Evolutionary conservation across 192 early-diverging fungal genomes (phyloP), one percentile per base, ranked within the genome.

Genomic region (Chytriomyces confervae): DNA sequence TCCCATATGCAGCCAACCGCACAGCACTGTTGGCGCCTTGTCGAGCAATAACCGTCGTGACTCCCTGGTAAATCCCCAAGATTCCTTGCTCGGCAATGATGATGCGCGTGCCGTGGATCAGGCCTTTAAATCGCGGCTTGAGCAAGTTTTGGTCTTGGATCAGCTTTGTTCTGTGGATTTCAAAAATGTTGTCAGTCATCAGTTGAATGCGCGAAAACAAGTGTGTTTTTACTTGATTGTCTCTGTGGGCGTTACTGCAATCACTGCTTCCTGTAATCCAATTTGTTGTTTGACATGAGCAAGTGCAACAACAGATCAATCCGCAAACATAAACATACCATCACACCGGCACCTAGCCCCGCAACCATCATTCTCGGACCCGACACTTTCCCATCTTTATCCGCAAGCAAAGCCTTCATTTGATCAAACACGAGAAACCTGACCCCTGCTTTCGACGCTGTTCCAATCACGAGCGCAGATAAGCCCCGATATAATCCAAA

Each of bases 11-110:
- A 1, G 92, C 91, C 80, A 99, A 93, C 60, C 97, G 87, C 6
- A 99, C 95, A 7, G 95, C 96, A 69, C 92, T 92, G 79, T 98
- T 98, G 24, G 97, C 97, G 27, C 95, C 95, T 83, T 99, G 97
- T 45, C 96, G 87, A 46, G 93, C 92, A 90, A 99, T 92, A 4
- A 97, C 97, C 1, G 97, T 92, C 7, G 90, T 89, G 16, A 97
- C 84, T 5, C 97, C 97, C 5, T 96, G 89, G 81, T 97, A 99
- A 62, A 98, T 88, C 5, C 95, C 96, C 45, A 82, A 79, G 16
- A 95, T 27, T 8, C 96, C 96, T 50, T 94, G 93, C 46, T 86
- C 84, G 5, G 84, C 83, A 16, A 96, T 77, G 47, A 95, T 93
- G 4, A 80, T 79, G 2, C 68, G 76, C 5, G 91, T 85, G 79